phyloP scores from a whole-genome alignment of 805 yeast genomes.

The Pichia thaimueangensis region DNA sequence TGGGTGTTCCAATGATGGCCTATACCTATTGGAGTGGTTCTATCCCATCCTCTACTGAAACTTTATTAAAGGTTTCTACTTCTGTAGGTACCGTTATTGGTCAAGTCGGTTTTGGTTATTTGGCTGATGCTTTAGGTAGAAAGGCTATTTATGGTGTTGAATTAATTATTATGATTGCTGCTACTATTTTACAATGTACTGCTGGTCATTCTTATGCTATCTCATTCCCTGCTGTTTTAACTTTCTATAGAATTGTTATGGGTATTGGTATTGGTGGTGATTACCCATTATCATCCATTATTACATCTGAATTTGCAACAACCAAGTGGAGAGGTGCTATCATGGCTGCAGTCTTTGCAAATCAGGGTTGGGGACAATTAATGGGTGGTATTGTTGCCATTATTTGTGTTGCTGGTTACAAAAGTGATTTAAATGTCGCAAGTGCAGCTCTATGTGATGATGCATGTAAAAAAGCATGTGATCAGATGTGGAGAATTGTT shows the following conservation, averaged over 20 bases:
- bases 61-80: constrained; percentile 79
- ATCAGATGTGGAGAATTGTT: constrained; percentile 91
- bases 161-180: constrained; percentile 74
- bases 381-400: constrained; percentile 81
- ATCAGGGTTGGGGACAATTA: constrained; percentile 96
- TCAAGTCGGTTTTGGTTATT: constrained; percentile 75
- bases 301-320: constrained; percentile 86
- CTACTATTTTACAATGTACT: constrained; percentile 72
- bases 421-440: constrained; percentile 50
- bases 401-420: constrained; percentile 71
- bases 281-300: constrained; percentile 89
- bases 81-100: constrained; percentile 94
- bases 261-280: constrained; percentile 99
- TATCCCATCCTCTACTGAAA: constrained; percentile 62
- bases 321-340: constrained; percentile 98
- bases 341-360: constrained; percentile 93
- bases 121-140: constrained; percentile 81
- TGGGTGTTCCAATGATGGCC: constrained; percentile 73
- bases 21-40: constrained; percentile 66
- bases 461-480: constrained; percentile 70
- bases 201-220: constrained; percentile 68
- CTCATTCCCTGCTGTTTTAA: constrained; percentile 64
- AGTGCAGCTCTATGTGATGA: constrained; percentile 55
- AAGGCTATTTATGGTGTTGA: constrained; percentile 84
- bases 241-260: constrained; percentile 77